Percentiles rank a stretch among this genome's conserved stretches.
Evolutionary conservation across 2,329 filamentous ascomycete genomes (phyloP).

Genomic region (Aureobasidium sp.): DNA sequence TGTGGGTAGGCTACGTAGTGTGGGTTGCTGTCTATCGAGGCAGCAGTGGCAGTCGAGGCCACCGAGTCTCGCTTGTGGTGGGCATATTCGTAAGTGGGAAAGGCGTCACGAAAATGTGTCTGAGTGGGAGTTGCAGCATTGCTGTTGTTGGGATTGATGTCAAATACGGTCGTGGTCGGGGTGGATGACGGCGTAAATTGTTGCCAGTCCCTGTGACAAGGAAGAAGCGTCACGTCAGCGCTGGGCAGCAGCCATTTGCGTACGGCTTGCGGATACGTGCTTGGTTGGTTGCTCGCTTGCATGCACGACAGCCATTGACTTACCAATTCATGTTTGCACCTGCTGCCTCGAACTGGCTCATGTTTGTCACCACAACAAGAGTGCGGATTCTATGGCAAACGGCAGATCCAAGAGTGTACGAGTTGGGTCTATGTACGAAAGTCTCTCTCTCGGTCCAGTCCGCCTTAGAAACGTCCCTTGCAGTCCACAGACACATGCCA

Average conservation of each 20-base stretch:
- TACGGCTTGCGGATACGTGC: not conserved
- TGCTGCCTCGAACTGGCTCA: not conserved
- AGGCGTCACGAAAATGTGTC: constrained; percentile 43
- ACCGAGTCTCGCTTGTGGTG: constrained; percentile 8
- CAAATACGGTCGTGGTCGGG: constrained; percentile 37
- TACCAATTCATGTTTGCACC: constrained; percentile 12
- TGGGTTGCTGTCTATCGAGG: constrained; percentile 12
- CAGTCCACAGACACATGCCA: constrained; percentile 11
- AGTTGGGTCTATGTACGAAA: constrained; percentile 8
- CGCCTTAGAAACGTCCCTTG: constrained; percentile 10
- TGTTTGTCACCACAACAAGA: not conserved
- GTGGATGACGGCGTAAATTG: constrained; percentile 44
- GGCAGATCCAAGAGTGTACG: constrained; percentile 2
- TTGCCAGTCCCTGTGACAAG: constrained; percentile 15
- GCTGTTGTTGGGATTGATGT: constrained; percentile 13
- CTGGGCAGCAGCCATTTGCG: not conserved
- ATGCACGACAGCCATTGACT: not conserved
- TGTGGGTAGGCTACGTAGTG: constrained; percentile 4
- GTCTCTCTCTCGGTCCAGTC: not conserved
- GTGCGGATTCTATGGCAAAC: not conserved
- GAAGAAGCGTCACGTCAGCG: constrained; percentile 2
- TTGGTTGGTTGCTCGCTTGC: not conserved
- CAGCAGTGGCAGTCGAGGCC: constrained; percentile 3
- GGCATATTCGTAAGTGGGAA: constrained; percentile 30
- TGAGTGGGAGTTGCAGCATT: not conserved